These are phyloP conservation scores for Verbena officinalis DNA, from an alignment of 257 asterid genomes.

Conservation along the genomic window DNA sequence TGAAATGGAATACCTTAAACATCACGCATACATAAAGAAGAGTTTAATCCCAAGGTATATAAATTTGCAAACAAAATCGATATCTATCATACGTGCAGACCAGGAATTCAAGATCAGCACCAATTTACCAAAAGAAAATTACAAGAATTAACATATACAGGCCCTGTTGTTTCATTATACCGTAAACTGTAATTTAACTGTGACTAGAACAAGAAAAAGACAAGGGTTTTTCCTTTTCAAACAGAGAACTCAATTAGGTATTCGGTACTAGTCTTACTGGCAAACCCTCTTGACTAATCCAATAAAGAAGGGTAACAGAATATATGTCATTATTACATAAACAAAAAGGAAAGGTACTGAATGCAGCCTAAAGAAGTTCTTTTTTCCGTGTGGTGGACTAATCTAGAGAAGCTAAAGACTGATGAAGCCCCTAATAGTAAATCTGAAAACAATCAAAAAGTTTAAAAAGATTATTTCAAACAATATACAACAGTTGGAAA, in stretches of 20 bases:
- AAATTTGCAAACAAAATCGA: slow-evolving; percentile 3
- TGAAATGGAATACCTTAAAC: not conserved
- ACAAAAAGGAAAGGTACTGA: not conserved
- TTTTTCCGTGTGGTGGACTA: not conserved
- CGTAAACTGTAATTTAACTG: not conserved
- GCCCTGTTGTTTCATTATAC: not conserved
- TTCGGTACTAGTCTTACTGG: not conserved
- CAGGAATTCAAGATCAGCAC: not conserved
- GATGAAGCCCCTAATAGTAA: not conserved
- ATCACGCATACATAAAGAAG: not conserved
- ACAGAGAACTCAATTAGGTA: not conserved
- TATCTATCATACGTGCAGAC: not conserved
- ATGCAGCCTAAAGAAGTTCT: not conserved
- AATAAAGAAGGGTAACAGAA: not conserved
- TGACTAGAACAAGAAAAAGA: slow-evolving; percentile 3
- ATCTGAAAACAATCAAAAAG: not conserved
- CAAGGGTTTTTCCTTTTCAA: not conserved
- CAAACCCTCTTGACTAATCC: not conserved
- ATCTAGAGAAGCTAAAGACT: not conserved
- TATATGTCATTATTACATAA: not conserved
- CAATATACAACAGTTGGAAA: no score
- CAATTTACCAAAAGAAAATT: not conserved
- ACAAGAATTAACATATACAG: not conserved
- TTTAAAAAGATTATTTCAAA: no score
- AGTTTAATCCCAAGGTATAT: not conserved